Percentiles rank a stretch among this genome's conserved stretches.
These are phyloP conservation scores for Globisporangium paroecandrum DNA, from an alignment of 352 stramenopile genomes.

Conservation along the genomic window DNA sequence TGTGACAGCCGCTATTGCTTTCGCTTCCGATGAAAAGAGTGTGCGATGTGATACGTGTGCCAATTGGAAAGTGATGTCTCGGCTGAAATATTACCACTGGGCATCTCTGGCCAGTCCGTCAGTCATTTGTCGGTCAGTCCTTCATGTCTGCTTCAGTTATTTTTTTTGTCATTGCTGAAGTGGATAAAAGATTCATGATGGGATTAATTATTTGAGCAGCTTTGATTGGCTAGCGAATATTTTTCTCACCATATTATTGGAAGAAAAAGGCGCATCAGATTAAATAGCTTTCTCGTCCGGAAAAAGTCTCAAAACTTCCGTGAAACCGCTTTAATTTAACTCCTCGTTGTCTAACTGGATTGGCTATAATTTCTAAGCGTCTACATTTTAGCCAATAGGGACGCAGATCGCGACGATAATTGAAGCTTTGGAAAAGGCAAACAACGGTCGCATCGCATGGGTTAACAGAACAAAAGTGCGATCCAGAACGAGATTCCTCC, in stretches of 20 bases:
- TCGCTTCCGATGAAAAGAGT: background rate
- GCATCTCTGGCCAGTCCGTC: background rate
- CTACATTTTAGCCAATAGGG: background rate
- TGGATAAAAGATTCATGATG: background rate
- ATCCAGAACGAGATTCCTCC: background rate
- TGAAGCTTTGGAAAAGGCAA: too few relatives aligned
- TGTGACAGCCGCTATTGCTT: background rate
- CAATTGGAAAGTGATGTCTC: background rate
- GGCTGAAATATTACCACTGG: background rate
- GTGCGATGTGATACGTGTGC: background rate
- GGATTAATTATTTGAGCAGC: background rate
- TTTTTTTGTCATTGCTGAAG: background rate
- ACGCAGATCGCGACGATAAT: too few relatives aligned
- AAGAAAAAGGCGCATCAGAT: background rate
- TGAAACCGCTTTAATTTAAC: background rate
- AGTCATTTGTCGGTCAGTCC: background rate
- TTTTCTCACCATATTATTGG: background rate
- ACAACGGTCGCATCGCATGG: background rate
- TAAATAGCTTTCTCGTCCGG: background rate
- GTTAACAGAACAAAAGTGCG: conserved; percentile 2
- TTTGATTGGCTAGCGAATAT: background rate
- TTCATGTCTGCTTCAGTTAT: background rate
- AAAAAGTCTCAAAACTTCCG: background rate
- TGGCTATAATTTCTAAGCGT: background rate
- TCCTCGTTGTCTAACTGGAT: background rate